Percentiles rank a stretch among this genome's conserved stretches.
Conservation (phyloP, 1,139 yeast species). For the Debaryomycetaceae sp. region DNA sequence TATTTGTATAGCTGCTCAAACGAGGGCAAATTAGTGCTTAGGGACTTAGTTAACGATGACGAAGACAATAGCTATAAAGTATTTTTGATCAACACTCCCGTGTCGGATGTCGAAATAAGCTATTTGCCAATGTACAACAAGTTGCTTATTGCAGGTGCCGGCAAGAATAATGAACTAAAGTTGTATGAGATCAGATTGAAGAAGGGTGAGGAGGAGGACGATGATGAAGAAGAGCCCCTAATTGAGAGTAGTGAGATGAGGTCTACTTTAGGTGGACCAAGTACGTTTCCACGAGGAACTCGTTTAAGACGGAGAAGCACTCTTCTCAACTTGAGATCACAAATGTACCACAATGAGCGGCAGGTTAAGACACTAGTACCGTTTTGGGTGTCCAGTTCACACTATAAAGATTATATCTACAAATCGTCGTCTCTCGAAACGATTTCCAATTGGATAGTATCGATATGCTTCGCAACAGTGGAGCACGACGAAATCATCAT, state of each 20-base stretch:
- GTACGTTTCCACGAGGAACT: background rate
- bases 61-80: constrained; percentile 28
- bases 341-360: constrained; percentile 12
- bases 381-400: constrained; percentile 18
- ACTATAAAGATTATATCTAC: constrained; percentile 14
- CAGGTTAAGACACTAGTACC: constrained; percentile 17
- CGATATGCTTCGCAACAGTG: constrained; percentile 13
- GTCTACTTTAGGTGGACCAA: background rate
- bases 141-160: constrained; percentile 35
- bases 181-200: constrained; percentile 17
- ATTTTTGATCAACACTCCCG: constrained; percentile 30
- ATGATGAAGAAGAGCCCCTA: background rate
- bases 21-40: constrained; percentile 40
- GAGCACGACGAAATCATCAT: constrained; percentile 14
- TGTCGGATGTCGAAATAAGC: constrained; percentile 30
- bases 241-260: background rate
- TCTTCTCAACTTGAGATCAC: constrained; percentile 8
- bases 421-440: constrained; percentile 16
- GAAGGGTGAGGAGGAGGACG: background rate
- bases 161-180: constrained; percentile 44
- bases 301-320: constrained; percentile 11
- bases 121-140: constrained; percentile 9
- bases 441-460: constrained; percentile 21
- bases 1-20: constrained; percentile 43
- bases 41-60: constrained; percentile 44